A percentile compares a stretch with the other conserved stretches of the same genome.
These are phyloP conservation scores for Pseudoperonospora humuli DNA, from an alignment of 352 stramenopile species.

Conservation along the genomic window DNA sequence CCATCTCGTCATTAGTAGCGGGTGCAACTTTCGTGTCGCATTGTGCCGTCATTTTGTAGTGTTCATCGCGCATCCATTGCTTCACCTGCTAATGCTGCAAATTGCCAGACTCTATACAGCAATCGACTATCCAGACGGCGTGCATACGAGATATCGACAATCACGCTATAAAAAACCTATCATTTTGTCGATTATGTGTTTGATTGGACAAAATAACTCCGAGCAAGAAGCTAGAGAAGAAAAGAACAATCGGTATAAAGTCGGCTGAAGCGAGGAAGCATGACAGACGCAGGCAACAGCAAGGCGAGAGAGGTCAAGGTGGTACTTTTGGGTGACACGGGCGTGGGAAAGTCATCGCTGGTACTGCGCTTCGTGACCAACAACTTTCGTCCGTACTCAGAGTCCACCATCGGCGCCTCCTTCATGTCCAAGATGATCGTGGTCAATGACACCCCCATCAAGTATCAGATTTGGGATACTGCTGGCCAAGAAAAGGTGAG, in stretches of 20 bases:
- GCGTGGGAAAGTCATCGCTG: constrained; percentile 95
- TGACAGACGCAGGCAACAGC: constrained; percentile 48
- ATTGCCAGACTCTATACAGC: no score
- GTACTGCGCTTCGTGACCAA: constrained; percentile 95
- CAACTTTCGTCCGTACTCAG: constrained; percentile 93
- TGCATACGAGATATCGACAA: no score
- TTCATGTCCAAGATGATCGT: constrained; percentile 97
- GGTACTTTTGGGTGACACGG: constrained; percentile 88
- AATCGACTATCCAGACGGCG: no score
- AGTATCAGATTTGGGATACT: constrained; percentile 99
- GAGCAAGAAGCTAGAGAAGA: constrained; percentile 9
- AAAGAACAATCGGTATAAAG: constrained; percentile 2
- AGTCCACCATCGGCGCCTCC: constrained; percentile 95
- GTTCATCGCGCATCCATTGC: no score
- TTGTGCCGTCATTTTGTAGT: no score
- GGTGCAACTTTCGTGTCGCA: no score
- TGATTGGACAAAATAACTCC: no score
- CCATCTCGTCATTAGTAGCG: no score
- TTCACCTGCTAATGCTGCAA: no score
- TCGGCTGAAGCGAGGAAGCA: constrained; percentile 16
- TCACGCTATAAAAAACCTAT: no score
- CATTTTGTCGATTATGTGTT: no score
- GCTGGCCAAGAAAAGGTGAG: constrained; percentile 94
- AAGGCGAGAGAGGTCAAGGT: constrained; percentile 87
- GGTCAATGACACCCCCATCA: constrained; percentile 88